These are phyloP conservation scores for Pythium aquatile DNA, from an alignment of 352 stramenopile species.

Conservation along the genomic window DNA sequence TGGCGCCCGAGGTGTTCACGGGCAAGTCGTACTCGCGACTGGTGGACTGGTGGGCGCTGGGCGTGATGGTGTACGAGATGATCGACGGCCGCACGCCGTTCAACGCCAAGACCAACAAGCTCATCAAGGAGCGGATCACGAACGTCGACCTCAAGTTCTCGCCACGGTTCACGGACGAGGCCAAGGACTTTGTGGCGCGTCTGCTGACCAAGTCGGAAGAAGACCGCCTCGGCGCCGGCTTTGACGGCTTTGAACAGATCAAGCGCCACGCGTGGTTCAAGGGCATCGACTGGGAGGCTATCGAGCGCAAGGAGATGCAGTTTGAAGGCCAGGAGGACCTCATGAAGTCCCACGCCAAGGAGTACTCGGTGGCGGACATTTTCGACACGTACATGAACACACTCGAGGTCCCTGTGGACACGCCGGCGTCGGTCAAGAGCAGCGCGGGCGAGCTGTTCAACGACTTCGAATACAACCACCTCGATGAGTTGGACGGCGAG, in stretches of 20 bases:
- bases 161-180: slow-evolving; percentile 74
- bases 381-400: slow-evolving; percentile 90
- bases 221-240: slow-evolving; percentile 91
- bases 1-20: slow-evolving; percentile 89
- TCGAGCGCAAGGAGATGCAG: slow-evolving; percentile 50
- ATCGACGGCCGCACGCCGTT: slow-evolving; percentile 86
- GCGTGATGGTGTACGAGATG: slow-evolving; percentile 90
- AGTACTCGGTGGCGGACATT: slow-evolving; percentile 75
- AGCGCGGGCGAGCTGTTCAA: slow-evolving; percentile 69
- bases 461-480: slow-evolving; percentile 84
- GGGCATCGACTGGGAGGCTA: slow-evolving; percentile 82
- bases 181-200: slow-evolving; percentile 80
- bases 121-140: slow-evolving; percentile 84
- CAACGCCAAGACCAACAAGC: slow-evolving; percentile 83
- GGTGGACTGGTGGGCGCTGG: slow-evolving; percentile 89
- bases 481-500: slow-evolving; percentile 53
- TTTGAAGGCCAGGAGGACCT: slow-evolving; percentile 74
- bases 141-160: slow-evolving; percentile 85
- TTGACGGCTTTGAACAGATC: slow-evolving; percentile 82
- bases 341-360: slow-evolving; percentile 82
- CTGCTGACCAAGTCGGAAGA: slow-evolving; percentile 95
- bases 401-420: slow-evolving; percentile 78
- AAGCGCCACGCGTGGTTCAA: slow-evolving; percentile 89
- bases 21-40: slow-evolving; percentile 86
- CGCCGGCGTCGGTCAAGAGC: slow-evolving; percentile 77